Conservation (phyloP, 306 rosid genomes). For the Casuarina glauca region DNA sequence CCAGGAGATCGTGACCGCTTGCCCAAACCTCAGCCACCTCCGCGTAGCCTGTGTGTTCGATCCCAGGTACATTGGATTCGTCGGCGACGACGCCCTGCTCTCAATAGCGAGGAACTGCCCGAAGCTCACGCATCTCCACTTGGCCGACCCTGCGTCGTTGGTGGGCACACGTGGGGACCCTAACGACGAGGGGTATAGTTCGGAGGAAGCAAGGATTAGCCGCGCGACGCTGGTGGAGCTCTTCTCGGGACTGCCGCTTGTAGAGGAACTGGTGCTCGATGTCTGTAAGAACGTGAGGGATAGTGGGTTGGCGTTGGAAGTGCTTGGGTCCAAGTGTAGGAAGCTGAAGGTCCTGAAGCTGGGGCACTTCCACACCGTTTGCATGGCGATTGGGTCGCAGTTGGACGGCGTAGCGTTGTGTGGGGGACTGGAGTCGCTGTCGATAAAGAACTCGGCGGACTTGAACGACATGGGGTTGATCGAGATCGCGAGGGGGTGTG, state of each 20-base stretch:
- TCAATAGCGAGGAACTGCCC: constrained; percentile 63
- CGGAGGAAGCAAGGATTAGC: constrained; percentile 65
- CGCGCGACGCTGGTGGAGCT: constrained; percentile 50
- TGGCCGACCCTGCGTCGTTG: constrained; percentile 68
- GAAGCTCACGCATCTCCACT: constrained; percentile 62
- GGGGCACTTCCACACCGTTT: constrained; percentile 84
- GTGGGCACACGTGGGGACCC: constrained; percentile 56
- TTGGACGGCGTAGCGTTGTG: constrained; percentile 88
- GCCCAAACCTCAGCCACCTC: constrained; percentile 70
- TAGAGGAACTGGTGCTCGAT: constrained; percentile 83
- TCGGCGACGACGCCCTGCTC: constrained; percentile 66
- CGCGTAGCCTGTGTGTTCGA: constrained; percentile 75
- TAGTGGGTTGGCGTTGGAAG: constrained; percentile 70
- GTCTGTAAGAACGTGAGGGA: constrained; percentile 76
- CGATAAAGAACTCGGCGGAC: constrained; percentile 63
- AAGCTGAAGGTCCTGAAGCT: constrained; percentile 62
- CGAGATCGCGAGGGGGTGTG: constrained; percentile 83
- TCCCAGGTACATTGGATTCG: constrained; percentile 73
- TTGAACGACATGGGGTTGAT: constrained; percentile 91
- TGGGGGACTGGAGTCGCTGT: constrained; percentile 65
- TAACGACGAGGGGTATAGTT: constrained; percentile 44
- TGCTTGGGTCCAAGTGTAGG: constrained; percentile 61
- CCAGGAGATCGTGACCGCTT: constrained; percentile 51
- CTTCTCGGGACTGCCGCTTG: constrained; percentile 63
- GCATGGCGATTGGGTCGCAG: constrained; percentile 63